These are phyloP conservation scores for Alternaria ventricosa DNA, from an alignment of 2,329 filamentous ascomycete species.

Conservation along the genomic window DNA sequence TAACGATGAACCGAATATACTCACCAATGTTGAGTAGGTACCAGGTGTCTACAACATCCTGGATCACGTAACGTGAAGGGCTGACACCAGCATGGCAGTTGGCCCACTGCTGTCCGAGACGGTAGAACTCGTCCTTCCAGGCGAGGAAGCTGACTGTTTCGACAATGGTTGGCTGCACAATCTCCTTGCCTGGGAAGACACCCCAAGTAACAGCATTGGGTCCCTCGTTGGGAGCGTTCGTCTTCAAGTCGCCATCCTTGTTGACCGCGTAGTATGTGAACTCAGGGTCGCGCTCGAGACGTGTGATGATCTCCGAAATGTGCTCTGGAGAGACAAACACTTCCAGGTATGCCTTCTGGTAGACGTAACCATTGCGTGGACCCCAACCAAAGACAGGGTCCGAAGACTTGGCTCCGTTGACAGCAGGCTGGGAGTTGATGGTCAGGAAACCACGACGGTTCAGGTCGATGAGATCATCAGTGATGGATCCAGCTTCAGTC, in stretches of 20 bases:
- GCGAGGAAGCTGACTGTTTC: conserved; percentile 97
- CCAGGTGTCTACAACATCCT: conserved; percentile 87
- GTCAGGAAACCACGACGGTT: conserved; percentile 89
- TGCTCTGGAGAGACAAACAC: conserved; percentile 83
- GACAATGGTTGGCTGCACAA: conserved; percentile 99
- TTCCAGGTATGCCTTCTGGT: conserved; percentile 97
- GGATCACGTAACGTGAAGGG: conserved; percentile 79
- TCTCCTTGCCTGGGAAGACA: conserved; percentile 98
- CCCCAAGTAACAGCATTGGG: conserved; percentile 99
- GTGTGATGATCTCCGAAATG: conserved; percentile 75
- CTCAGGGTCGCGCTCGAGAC: conserved; percentile 78
- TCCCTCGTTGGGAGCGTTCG: conserved; percentile 82
- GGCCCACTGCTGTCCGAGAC: conserved; percentile 90
- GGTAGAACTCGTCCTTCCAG: conserved; percentile 98
- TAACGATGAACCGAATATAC: conserved; percentile 33
- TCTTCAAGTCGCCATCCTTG: conserved; percentile 79
- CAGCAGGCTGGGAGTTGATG: conserved; percentile 96
- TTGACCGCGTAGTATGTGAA: conserved; percentile 95
- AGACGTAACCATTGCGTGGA: conserved; percentile 92
- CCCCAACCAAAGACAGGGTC: conserved; percentile 93
- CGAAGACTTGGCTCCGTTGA: conserved; percentile 87
- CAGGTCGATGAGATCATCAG: conserved; percentile 75
- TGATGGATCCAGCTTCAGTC: conserved; percentile 80
- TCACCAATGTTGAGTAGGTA: conserved; percentile 93
- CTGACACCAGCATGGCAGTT: conserved; percentile 82